Evolutionary conservation across 495 filamentous ascomycete genomes (phyloP), one percentile per base, ranked within the genome.

Genomic region (Penicillium goetzii): DNA sequence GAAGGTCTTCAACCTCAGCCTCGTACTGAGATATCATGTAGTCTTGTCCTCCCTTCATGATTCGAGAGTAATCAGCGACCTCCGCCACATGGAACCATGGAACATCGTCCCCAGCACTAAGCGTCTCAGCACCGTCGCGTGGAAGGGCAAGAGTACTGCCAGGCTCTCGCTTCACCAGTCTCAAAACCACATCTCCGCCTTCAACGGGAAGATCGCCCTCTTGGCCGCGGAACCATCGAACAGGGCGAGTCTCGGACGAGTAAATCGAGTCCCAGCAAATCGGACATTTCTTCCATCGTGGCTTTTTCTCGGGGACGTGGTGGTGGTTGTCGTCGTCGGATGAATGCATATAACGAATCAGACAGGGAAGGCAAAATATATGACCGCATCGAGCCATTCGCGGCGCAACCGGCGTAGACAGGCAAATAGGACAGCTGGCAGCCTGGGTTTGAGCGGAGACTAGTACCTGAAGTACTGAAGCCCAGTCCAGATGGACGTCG

Each of bases 301-400:
- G 84, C 74, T 84, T 89, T 73, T 89, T 92, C 61, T 90, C 87
- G 11, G 83, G 84, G 3, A 81, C 62, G 6, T 80, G 81, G 19
- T 86, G 83, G 2, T 85, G 82, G 1, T 85, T 84, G 28, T 87
- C 89, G 38, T 92, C 90, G 2, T 81, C 85, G 8, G 92, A 89
- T n/a, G 59, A 51, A 68, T 96, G 92, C 94, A 99, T 97, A 72
- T 96, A 99, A 45, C 95, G 90, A 58, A 97, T 89, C 38, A 98
- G 79, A 74, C 95, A 99, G 14, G 95, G 90, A 45, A 97, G 81
- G 74, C 95, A 99, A 71, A 97, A 97, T 28, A 99, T 97, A 72
- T 99, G 95, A 15, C 95, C 95, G 72, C 95, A 99, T 68, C 90
- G 93, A 43, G 95, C 93, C 95, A 99, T 99, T 59, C 96, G 89